Percentiles rank a stretch among this genome's conserved stretches.
These are phyloP conservation scores for Ceriops tagal DNA, from an alignment of 345 rosid genomes.

Conservation along the genomic window DNA sequence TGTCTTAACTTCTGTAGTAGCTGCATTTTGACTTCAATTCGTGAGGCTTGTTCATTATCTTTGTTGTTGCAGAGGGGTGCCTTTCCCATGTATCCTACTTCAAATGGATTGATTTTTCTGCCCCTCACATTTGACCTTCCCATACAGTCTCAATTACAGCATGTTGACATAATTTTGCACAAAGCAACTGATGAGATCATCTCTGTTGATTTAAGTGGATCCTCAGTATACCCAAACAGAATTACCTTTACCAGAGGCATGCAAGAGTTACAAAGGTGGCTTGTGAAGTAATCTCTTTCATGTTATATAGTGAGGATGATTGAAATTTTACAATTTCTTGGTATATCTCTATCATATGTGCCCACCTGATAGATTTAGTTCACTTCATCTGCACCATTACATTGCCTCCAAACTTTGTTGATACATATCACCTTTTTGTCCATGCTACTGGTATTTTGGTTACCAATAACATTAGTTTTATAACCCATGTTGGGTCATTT, in stretches of 20 bases:
- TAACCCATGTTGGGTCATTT: neutral
- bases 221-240: slow-evolving; percentile 34
- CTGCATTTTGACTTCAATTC: neutral
- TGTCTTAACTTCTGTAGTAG: neutral
- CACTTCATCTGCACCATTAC: neutral
- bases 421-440: neutral
- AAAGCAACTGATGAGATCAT: slow-evolving; percentile 92
- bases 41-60: slow-evolving; percentile 17
- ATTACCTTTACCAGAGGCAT: slow-evolving; percentile 65
- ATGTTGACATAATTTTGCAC: slow-evolving; percentile 70
- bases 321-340: neutral
- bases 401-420: neutral
- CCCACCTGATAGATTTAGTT: neutral
- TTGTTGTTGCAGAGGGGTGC: slow-evolving; percentile 72
- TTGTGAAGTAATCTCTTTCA: neutral
- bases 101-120: slow-evolving; percentile 67
- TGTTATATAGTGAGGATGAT: neutral
- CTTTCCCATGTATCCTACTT: slow-evolving; percentile 70
- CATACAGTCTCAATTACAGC: slow-evolving; percentile 59
- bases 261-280: slow-evolving; percentile 70
- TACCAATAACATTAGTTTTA: neutral
- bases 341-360: neutral
- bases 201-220: slow-evolving; percentile 52
- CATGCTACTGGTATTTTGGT: neutral
- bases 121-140: slow-evolving; percentile 71